phyloP scores from a whole-genome alignment of 352 stramenopile species.

The Plasmopara viticola region DNA sequence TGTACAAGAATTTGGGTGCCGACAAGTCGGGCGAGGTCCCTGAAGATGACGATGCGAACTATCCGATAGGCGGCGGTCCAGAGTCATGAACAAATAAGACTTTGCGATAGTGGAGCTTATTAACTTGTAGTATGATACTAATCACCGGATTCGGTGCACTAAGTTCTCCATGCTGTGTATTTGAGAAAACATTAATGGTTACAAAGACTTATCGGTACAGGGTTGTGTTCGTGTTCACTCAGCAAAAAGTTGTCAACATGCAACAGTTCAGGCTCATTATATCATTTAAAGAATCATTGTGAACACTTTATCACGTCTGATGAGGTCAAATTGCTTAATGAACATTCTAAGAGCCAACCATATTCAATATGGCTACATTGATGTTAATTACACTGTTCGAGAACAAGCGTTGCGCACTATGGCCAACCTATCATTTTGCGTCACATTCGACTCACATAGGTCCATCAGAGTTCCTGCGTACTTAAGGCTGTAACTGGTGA shows the following conservation, averaged over 20 bases:
- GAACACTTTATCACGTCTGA: slow-evolving; percentile 17
- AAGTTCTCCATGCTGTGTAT: too few relatives aligned
- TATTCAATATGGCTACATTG: slow-evolving; percentile 32
- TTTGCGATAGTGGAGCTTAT: not conserved
- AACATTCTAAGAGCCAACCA: slow-evolving; percentile 11
- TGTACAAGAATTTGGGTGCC: slow-evolving; percentile 44
- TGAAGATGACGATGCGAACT: slow-evolving; percentile 25
- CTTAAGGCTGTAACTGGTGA: slow-evolving; percentile 68
- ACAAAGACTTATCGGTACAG: not conserved
- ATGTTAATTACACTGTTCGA: slow-evolving; percentile 21
- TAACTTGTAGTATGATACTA: too few relatives aligned
- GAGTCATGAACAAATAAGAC: not conserved
- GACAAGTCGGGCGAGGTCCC: slow-evolving; percentile 39
- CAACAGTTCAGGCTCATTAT: slow-evolving; percentile 73
- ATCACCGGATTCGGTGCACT: too few relatives aligned
- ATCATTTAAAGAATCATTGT: slow-evolving; percentile 68
- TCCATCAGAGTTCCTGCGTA: slow-evolving; percentile 47
- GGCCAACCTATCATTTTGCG: slow-evolving; percentile 17
- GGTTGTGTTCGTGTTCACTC: slow-evolving; percentile 39
- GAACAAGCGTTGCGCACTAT: slow-evolving; percentile 32
- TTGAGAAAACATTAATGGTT: not conserved
- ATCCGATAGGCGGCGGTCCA: slow-evolving; percentile 19
- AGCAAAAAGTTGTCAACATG: slow-evolving; percentile 58
- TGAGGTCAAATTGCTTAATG: slow-evolving; percentile 20
- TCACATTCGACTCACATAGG: slow-evolving; percentile 32